A percentile compares a stretch with the other conserved stretches of the same genome.
These are phyloP conservation scores for Suzukiozyma palmioleophila DNA, from an alignment of 1,139 yeast species.

Conservation along the genomic window DNA sequence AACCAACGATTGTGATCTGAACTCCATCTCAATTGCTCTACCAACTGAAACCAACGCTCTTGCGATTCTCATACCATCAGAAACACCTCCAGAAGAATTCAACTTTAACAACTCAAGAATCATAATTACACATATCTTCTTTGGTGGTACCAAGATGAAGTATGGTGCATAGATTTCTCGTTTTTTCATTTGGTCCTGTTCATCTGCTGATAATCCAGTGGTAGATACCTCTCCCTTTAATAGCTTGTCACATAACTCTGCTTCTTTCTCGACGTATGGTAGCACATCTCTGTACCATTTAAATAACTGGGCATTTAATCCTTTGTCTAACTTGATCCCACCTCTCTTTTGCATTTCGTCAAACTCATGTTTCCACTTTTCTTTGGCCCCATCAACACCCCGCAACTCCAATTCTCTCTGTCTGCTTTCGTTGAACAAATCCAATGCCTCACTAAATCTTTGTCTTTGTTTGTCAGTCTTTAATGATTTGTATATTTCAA, in stretches of 20 bases:
- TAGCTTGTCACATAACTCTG: conserved; percentile 43
- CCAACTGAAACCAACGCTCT: conserved; percentile 81
- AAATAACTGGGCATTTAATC: conserved; percentile 71
- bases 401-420: conserved; percentile 72
- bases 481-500: conserved; percentile 54
- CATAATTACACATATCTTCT: conserved; percentile 78
- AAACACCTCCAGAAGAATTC: conserved; percentile 69
- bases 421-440: conserved; percentile 66
- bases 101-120: conserved; percentile 76
- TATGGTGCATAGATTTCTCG: conserved; percentile 77
- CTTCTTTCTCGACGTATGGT: conserved; percentile 65
- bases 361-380: conserved; percentile 82
- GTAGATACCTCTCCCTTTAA: conserved; percentile 20
- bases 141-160: conserved; percentile 64
- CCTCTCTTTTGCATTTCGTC: conserved; percentile 68
- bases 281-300: conserved; percentile 70
- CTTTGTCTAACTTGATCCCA: conserved; percentile 50
- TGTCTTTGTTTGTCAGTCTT: conserved; percentile 48
- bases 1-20: conserved; percentile 61
- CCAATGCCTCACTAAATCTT: conserved; percentile 61
- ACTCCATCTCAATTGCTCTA: conserved; percentile 79
- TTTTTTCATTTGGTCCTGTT: conserved; percentile 37
- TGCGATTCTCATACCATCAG: conserved; percentile 85
- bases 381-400: conserved; percentile 81
- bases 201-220: conserved; percentile 19